These are phyloP conservation scores for Microstroma glucosiphilum DNA, from an alignment of 1,284 basidiomycete species.

Conservation along the genomic window DNA sequence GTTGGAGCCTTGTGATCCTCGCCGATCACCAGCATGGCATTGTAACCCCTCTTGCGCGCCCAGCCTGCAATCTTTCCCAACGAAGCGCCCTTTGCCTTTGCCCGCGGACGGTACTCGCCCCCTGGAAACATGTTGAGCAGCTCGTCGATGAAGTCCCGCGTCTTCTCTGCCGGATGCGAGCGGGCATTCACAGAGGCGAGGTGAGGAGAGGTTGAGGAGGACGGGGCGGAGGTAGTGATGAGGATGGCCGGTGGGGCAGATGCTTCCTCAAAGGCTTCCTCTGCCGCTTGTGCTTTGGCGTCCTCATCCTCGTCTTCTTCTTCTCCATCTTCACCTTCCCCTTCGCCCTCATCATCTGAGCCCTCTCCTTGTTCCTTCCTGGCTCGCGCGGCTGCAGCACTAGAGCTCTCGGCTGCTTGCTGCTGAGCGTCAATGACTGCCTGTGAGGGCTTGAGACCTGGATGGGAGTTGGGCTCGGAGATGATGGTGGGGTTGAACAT, in stretches of 20 bases:
- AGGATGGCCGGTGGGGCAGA: slow-evolving; percentile 39
- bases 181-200: slow-evolving; percentile 57
- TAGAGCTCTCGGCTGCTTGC: background rate
- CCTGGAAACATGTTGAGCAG: slow-evolving; percentile 87
- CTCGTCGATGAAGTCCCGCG: slow-evolving; percentile 65
- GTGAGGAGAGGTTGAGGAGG: slow-evolving; percentile 39
- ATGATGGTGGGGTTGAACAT: slow-evolving; percentile 76
- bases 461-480: slow-evolving; percentile 44
- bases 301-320: slow-evolving; percentile 19
- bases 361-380: slow-evolving; percentile 18
- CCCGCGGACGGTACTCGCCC: slow-evolving; percentile 81
- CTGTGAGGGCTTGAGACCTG: slow-evolving; percentile 46
- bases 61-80: slow-evolving; percentile 86
- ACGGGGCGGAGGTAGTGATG: slow-evolving; percentile 46
- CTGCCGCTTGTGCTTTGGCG: slow-evolving; percentile 23
- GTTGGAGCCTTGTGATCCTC: slow-evolving; percentile 72
- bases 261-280: slow-evolving; percentile 37
- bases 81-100: slow-evolving; percentile 88
- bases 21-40: slow-evolving; percentile 83
- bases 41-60: slow-evolving; percentile 82
- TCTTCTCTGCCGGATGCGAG: slow-evolving; percentile 52
- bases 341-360: slow-evolving; percentile 36
- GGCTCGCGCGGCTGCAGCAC: background rate
- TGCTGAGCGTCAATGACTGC: slow-evolving; percentile 8
- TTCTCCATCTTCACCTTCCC: slow-evolving; percentile 34